Conservation (phyloP, 2,329 filamentous ascomycete genomes). For the Colletotrichum sp. region DNA sequence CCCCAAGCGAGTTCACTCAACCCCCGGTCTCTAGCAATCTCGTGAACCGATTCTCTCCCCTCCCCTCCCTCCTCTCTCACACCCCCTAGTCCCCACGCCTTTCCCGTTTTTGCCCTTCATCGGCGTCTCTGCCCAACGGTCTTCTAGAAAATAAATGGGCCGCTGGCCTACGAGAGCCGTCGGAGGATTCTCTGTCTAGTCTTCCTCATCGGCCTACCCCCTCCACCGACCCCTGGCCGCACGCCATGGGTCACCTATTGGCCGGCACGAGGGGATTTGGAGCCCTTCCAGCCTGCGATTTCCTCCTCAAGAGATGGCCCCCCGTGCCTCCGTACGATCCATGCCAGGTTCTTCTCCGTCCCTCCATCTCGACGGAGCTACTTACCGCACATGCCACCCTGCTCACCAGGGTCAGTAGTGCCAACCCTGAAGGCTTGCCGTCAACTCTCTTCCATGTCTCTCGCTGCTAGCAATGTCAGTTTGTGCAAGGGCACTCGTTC, state of each 20-base stretch:
- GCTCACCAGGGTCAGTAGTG: conserved; percentile 13
- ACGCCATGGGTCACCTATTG: conserved; percentile 28
- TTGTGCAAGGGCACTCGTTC: conserved; percentile 22
- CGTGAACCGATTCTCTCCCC: conserved; percentile 48
- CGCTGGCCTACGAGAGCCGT: conserved; percentile 39
- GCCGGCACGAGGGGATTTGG: conserved; percentile 10
- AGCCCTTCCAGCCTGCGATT: conserved; percentile 20
- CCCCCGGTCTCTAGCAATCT: conserved; percentile 46
- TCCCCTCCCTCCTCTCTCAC: conserved; percentile 22
- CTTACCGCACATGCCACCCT: conserved; percentile 19
- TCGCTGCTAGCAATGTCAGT: conserved; percentile 13
- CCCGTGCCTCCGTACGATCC: conserved; percentile 31
- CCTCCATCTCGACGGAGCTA: conserved; percentile 36
- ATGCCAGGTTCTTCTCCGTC: conserved; percentile 29
- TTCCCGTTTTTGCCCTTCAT: conserved; percentile 42
- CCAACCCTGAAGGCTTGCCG: conserved; percentile 21
- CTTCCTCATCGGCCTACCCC: conserved; percentile 36
- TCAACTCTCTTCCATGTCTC: conserved; percentile 17
- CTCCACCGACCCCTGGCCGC: conserved; percentile 28
- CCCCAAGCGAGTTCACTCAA: conserved; percentile 37
- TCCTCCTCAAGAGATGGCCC: conserved; percentile 19
- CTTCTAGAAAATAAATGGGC: conserved; percentile 51
- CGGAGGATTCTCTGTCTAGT: conserved; percentile 53
- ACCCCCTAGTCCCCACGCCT: conserved; percentile 35
- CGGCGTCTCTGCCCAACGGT: conserved; percentile 50